These are phyloP conservation scores for Tylopilus intermedius DNA, from an alignment of 768 basidiomycete genomes.

Conservation along the genomic window DNA sequence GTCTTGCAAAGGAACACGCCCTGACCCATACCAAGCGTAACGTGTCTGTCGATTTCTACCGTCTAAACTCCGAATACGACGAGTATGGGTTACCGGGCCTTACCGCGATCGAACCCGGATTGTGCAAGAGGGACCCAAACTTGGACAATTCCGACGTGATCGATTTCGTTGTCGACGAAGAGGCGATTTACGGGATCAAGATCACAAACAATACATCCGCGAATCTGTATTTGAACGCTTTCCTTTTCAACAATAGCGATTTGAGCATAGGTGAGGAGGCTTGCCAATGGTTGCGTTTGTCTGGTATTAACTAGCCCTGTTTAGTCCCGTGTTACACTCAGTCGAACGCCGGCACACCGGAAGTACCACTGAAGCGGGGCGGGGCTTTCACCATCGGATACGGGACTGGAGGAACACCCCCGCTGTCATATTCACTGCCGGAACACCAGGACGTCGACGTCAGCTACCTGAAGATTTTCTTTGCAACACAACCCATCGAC, in stretches of 20 bases:
- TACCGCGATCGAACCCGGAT: neutral
- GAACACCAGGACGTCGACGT: constrained; percentile 33
- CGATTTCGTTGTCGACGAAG: constrained; percentile 22
- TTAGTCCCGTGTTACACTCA: constrained; percentile 13
- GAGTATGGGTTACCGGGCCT: neutral
- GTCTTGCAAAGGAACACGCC: constrained; percentile 2
- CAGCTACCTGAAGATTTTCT: constrained; percentile 41
- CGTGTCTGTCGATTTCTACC: constrained; percentile 12
- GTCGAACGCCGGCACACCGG: neutral
- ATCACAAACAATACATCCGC: constrained; percentile 32
- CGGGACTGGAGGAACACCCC: constrained; percentile 32
- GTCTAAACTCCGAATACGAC: neutral
- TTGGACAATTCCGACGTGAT: constrained; percentile 1
- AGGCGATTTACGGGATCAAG: constrained; percentile 30
- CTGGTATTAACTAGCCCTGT: neutral
- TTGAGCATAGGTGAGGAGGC: constrained; percentile 31
- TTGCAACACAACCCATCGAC: constrained; percentile 34
- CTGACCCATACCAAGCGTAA: neutral
- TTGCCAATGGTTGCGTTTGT: neutral
- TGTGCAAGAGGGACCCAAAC: constrained; percentile 1
- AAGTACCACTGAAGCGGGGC: constrained; percentile 5
- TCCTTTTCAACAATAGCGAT: constrained; percentile 40
- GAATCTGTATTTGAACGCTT: constrained; percentile 37
- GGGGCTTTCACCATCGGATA: constrained; percentile 36
- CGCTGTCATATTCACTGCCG: constrained; percentile 31